Conservation (phyloP, 1,284 basidiomycete genomes). For the Takashimella tepidaria region DNA sequence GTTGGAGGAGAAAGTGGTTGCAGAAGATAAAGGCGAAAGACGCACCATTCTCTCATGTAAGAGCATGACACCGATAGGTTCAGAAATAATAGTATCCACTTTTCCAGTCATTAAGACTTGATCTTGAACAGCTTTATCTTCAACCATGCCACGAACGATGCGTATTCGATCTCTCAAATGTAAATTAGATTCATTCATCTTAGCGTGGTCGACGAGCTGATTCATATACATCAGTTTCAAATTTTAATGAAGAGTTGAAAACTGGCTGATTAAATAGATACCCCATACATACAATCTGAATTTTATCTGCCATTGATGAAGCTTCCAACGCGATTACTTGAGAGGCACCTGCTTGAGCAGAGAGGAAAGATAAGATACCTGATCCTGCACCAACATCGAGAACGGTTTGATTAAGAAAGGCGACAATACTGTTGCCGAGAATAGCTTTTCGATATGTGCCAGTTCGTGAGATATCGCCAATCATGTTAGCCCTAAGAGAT, state of each 20-base stretch:
- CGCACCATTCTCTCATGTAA: conserved; percentile 53
- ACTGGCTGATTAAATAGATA: too few species aligned
- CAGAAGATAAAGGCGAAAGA: neutral
- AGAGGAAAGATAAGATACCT: conserved; percentile 52
- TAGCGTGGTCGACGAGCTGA: conserved; percentile 45
- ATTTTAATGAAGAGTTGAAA: too few species aligned
- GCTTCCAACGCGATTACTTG: conserved; percentile 53
- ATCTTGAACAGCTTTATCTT: conserved; percentile 36
- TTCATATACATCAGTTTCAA: too few species aligned
- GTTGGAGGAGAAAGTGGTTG: neutral
- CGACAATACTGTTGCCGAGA: conserved; percentile 44
- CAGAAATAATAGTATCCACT: conserved; percentile 54
- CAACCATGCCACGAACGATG: conserved; percentile 44
- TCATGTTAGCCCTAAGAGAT: conserved; percentile 49
- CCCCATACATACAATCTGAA: conserved; percentile 46
- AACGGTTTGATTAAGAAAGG: conserved; percentile 43
- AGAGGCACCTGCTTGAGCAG: conserved; percentile 50
- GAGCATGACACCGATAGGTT: conserved; percentile 53
- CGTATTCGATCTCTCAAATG: conserved; percentile 37
- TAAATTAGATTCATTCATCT: conserved; percentile 34
- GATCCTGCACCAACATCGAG: conserved; percentile 53
- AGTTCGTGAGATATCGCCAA: conserved; percentile 45
- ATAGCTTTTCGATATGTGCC: conserved; percentile 48
- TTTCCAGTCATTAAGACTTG: conserved; percentile 38
- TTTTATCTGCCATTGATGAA: conserved; percentile 51